Conservation (phyloP, 257 asterid species). For the Phtheirospermum japonicum region DNA sequence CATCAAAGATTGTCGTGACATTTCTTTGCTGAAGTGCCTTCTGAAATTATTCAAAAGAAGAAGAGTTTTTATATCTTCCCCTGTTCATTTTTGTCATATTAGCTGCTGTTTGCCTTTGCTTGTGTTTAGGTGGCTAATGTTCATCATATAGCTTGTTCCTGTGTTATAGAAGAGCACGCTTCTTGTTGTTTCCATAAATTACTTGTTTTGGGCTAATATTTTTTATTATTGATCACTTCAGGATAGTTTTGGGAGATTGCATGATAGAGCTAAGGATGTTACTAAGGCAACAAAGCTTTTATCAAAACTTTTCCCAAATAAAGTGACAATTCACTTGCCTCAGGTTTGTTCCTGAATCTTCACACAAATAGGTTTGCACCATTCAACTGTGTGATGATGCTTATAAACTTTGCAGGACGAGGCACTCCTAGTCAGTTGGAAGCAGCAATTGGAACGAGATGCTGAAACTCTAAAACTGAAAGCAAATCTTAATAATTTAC, state of each 20-base stretch:
- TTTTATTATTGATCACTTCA: slow-evolving; percentile 36
- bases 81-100: slow-evolving; percentile 22
- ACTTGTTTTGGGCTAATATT: slow-evolving; percentile 25
- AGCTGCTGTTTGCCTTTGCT: slow-evolving; percentile 20
- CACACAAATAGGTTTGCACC: slow-evolving; percentile 13
- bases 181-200: slow-evolving; percentile 22
- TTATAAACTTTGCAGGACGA: slow-evolving; percentile 61
- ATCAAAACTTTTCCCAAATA: slow-evolving; percentile 77
- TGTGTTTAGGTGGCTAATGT: slow-evolving; percentile 6
- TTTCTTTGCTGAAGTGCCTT: slow-evolving; percentile 20
- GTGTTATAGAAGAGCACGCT: background rate
- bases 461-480: slow-evolving; percentile 73
- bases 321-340: slow-evolving; percentile 82
- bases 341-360: slow-evolving; percentile 49
- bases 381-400: slow-evolving; percentile 29
- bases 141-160: slow-evolving; percentile 10
- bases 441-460: slow-evolving; percentile 80
- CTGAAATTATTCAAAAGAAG: background rate
- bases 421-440: slow-evolving; percentile 74
- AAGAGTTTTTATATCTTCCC: slow-evolving; percentile 22
- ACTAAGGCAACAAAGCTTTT: slow-evolving; percentile 77
- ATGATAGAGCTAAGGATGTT: slow-evolving; percentile 73
- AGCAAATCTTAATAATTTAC: slow-evolving; percentile 69
- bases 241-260: slow-evolving; percentile 84
- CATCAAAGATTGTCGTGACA: background rate